Base-by-base conservation (phyloP, 2,329 filamentous ascomycete species). In the Trichoderma afroharzianum region DNA sequence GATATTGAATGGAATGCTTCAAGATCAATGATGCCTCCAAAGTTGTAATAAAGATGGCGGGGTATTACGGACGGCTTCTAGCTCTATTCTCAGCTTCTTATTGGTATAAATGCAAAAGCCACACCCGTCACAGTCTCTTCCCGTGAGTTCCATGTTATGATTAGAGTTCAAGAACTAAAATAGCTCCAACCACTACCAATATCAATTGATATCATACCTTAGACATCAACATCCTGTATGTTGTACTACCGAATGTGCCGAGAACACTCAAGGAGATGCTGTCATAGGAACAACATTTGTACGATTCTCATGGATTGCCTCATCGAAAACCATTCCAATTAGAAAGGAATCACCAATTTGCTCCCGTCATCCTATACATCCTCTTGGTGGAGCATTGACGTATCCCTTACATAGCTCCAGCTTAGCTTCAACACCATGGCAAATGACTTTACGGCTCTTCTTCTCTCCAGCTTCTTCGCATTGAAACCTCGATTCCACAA, bases 341-440 rank as follows among this genome's bases (percentile, higher is more conserved):
- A 47, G 0, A 4, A 50, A 21, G 4, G 0, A 21, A 24, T 21
- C n/a, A 7, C 9, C 8, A 50, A 12, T 50, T 39, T 21, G 3
- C 4, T 21, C 9, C 18, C 43, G 0, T 50, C 43, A 21, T 50
- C 47, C 6, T 50, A 3, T 14, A 1, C 18, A 4, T 50, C 43
- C 39, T 3, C 6, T 18, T 32, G 39, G 68, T 63, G 67, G 66
- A 69, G 57, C 67, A 47, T 50, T 55, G 53, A 66, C 63, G 63
- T 61, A 43, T 33, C 63, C 36, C 61, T 58, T 30, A 18, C 11
- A 9, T n/a, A 53, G 26, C 53, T 18, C 53, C 55, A 33, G 28
- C 30, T 32, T 47, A 50, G 30, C 39, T 39, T 55, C 62, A 26
- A 28, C 8, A 14, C 36, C n/a, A 68, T 24, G 26, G 47, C 30